A percentile compares a stretch with the other conserved stretches of the same genome.
phyloP scores from a whole-genome alignment of 495 filamentous ascomycete species.

The Aspergillus bertholletiae region DNA sequence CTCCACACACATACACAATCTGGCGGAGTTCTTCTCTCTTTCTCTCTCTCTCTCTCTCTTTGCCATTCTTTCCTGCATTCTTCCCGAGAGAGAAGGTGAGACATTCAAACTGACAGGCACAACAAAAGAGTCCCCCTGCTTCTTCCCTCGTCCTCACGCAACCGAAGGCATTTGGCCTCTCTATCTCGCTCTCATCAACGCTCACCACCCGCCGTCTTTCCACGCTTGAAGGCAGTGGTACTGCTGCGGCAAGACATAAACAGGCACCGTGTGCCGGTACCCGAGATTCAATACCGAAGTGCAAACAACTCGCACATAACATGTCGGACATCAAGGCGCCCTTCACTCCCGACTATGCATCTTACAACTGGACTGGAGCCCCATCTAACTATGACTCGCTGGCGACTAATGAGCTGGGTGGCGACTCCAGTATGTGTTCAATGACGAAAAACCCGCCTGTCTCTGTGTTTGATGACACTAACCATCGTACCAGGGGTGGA shows the following conservation, averaged over 20 bases:
- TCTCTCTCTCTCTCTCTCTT: conserved; percentile 6
- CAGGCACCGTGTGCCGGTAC: neutral
- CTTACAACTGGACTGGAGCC: conserved; percentile 79
- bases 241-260: neutral
- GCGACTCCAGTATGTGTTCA: conserved; percentile 71
- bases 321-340: conserved; percentile 15
- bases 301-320: neutral
- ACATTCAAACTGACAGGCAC: neutral
- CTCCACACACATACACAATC: conserved; percentile 22
- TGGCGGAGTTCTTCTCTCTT: conserved; percentile 7
- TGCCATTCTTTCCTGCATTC: conserved; percentile 3
- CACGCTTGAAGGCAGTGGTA: neutral
- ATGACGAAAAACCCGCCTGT: neutral
- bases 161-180: neutral
- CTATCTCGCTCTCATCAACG: neutral
- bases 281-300: neutral
- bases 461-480: conserved; percentile 1
- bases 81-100: neutral
- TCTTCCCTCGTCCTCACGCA: neutral
- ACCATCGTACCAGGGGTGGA: conserved; percentile 49
- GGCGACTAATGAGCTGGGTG: conserved; percentile 66
- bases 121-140: neutral
- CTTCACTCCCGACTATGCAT: conserved; percentile 48
- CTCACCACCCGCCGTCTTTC: neutral
- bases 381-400: conserved; percentile 68